phyloP scores from a whole-genome alignment of 345 rosid species.

The Gossypium herbaceum region DNA sequence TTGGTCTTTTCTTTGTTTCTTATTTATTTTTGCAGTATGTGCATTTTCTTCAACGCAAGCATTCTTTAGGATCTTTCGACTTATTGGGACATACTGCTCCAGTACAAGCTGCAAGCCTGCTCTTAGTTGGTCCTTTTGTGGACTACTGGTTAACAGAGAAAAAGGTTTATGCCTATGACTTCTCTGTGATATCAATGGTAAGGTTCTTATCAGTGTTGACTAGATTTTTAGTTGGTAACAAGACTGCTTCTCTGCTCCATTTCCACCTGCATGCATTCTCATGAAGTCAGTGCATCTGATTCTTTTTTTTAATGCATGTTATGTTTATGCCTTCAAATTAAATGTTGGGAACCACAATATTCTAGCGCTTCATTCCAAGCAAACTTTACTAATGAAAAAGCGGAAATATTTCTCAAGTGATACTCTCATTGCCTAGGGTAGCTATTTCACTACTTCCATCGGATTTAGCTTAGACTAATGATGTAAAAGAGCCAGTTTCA shows the following conservation, averaged over 20 bases:
- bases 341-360: background rate
- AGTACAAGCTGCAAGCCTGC: constrained; percentile 82
- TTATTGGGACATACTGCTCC: constrained; percentile 97
- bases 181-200: constrained; percentile 57
- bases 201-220: constrained; percentile 23
- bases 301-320: background rate
- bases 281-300: background rate
- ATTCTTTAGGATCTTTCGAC: constrained; percentile 85
- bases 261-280: background rate
- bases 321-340: background rate
- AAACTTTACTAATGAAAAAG: background rate
- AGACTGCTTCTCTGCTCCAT: background rate
- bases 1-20: background rate
- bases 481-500: background rate
- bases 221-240: background rate
- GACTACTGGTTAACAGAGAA: constrained; percentile 84
- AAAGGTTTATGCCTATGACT: constrained; percentile 70
- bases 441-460: background rate
- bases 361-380: background rate
- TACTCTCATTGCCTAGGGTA: background rate
- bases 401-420: background rate
- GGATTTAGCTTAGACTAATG: background rate
- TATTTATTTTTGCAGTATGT: constrained; percentile 61
- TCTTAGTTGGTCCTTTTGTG: constrained; percentile 78
- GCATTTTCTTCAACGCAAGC: constrained; percentile 85